Evolutionary conservation across 2,329 filamentous ascomycete species (phyloP), one percentile per base, ranked within the genome.

Genomic region (Cercospora zeina): DNA sequence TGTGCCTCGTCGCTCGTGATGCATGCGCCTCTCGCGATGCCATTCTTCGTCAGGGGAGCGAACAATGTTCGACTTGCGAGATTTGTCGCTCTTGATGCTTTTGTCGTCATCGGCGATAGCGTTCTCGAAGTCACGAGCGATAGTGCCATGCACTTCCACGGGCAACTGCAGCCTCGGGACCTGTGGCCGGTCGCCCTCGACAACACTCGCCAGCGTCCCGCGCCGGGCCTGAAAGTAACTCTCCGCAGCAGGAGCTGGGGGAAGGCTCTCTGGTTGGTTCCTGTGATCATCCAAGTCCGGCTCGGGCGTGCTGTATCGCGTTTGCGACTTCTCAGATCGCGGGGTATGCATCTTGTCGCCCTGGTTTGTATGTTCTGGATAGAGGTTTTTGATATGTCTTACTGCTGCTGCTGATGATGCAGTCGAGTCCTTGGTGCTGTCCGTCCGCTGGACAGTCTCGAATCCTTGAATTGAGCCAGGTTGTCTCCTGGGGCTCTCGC

Each of bases 271-370:
- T 4, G 82, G 77, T 72, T 89, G 88, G 72, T 87, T 81, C 62
- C 91, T 89, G 78, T 97, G 93, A 75, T 97, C 92, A 74, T 97
- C 91, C 53, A 97, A 83, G 74, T 93, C 88, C 65, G 88, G 88
- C 64, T 92, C 85, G 13, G 89, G 89, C 61, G 88, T 87, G 76
- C 86, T 85, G 77, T 88, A 91, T 70, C 87, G 84, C 70, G 84
- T 83, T 71, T 86, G 83, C 60, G 84, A 80, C 67, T 75, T 79
- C 71, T 88, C 87, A 83, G 92, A 96, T 85, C 73, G 79, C 79
- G 83, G 77, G 65, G 81, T 81, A 74, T 84, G 82, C 80, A 79
- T 80, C 63, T 60, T 59, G 62, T 24, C 58, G 59, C 56, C 47
- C 60, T 50, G 50, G 31, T 47, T 51, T 45, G 47, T 59, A 19